Percentiles rank a stretch among this genome's conserved stretches.
Conservation (phyloP, 805 yeast genomes). For the Candida jianshihensis region DNA sequence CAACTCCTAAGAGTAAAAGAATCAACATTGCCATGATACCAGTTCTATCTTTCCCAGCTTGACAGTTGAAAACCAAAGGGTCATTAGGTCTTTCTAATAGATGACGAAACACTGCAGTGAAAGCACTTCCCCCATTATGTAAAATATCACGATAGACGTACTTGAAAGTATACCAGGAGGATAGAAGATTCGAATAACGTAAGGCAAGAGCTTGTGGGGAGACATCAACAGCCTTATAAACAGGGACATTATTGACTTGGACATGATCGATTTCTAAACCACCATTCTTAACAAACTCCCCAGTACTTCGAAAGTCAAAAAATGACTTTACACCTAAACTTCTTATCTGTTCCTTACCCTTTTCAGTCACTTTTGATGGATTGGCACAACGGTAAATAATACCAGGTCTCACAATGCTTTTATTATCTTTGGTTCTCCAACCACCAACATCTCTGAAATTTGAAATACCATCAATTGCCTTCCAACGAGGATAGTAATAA, state of each 20-base stretch:
- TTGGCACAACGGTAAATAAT: conserved; percentile 59
- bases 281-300: conserved; percentile 45
- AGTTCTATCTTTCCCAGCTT: conserved; percentile 85
- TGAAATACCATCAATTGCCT: conserved; percentile 54
- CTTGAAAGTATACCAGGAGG: conserved; percentile 57
- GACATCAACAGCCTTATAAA: conserved; percentile 43
- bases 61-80: conserved; percentile 63
- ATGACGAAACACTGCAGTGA: conserved; percentile 43
- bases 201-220: conserved; percentile 61
- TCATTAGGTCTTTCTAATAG: conserved; percentile 47
- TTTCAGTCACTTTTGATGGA: conserved; percentile 41
- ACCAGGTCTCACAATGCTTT: conserved; percentile 43
- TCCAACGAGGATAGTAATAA: conserved; percentile 48
- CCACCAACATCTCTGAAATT: conserved; percentile 84
- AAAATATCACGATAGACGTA: conserved; percentile 57
- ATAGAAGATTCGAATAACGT: conserved; percentile 45
- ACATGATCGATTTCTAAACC: conserved; percentile 39
- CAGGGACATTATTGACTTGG: conserved; percentile 47
- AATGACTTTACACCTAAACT: conserved; percentile 43
- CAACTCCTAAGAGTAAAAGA: conserved; percentile 57
- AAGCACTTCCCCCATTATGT: conserved; percentile 39
- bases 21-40: conserved; percentile 69
- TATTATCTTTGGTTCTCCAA: conserved; percentile 36
- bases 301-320: conserved; percentile 61
- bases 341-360: conserved; percentile 36